These are phyloP conservation scores for Sphagnum magellanicum DNA, from an alignment of 228 moss, liverwort and hornwort genomes.

Conservation along the genomic window DNA sequence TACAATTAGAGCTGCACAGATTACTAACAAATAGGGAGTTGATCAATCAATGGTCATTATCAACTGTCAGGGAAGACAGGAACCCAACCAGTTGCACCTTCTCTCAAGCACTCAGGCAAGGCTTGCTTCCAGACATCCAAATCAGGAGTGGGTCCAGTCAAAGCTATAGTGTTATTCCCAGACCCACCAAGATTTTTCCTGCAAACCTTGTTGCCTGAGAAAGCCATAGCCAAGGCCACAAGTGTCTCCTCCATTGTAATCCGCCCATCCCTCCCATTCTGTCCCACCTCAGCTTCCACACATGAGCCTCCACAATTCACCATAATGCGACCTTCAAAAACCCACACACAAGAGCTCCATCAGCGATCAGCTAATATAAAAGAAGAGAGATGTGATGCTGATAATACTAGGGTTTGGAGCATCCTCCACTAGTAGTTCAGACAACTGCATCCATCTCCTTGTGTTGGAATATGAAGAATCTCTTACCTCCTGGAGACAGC, in stretches of 20 bases:
- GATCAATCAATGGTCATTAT: too few relatives aligned
- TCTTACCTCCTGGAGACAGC: slow-evolving; percentile 52
- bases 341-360: neutral
- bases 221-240: slow-evolving; percentile 52
- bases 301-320: slow-evolving; percentile 86
- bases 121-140: slow-evolving; percentile 35
- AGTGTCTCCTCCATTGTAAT: slow-evolving; percentile 69
- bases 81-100: slow-evolving; percentile 47
- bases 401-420: too few relatives aligned
- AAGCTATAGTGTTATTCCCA: slow-evolving; percentile 66
- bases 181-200: slow-evolving; percentile 32
- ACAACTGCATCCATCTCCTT: too few relatives aligned
- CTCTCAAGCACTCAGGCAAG: slow-evolving; percentile 58
- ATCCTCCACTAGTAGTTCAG: too few relatives aligned
- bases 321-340: slow-evolving; percentile 59
- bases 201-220: slow-evolving; percentile 39
- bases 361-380: neutral
- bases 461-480: too few relatives aligned
- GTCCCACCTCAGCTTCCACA: slow-evolving; percentile 18
- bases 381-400: too few relatives aligned
- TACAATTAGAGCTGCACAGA: too few relatives aligned
- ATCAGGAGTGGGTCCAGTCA: slow-evolving; percentile 66
- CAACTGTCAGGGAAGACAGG: slow-evolving; percentile 6
- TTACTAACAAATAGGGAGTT: too few relatives aligned
- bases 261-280: slow-evolving; percentile 39